phyloP scores from a whole-genome alignment of 345 rosid species.

The Brassica carinata region DNA sequence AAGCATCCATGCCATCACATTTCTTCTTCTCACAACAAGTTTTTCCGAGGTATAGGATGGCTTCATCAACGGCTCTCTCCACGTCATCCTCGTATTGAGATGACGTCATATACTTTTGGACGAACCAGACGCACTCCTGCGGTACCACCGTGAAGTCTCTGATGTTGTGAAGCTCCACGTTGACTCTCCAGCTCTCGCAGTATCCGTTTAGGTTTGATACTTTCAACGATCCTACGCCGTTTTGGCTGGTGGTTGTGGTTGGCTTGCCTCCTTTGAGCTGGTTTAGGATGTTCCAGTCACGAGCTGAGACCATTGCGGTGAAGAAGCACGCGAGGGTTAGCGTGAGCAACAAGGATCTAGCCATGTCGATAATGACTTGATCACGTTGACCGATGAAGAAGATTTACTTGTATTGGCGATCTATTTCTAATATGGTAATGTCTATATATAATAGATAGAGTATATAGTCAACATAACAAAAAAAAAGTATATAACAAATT shows the following conservation, averaged over 20 bases:
- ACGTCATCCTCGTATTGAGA: conserved; percentile 60
- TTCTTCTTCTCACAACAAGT: conserved; percentile 43
- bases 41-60: conserved; percentile 50
- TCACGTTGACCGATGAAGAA: background rate
- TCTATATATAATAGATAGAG: conserved; percentile 18
- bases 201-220: conserved; percentile 47
- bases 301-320: conserved; percentile 44
- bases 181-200: conserved; percentile 80
- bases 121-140: conserved; percentile 54
- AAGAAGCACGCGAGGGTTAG: conserved; percentile 43
- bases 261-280: conserved; percentile 36
- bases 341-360: conserved; percentile 31
- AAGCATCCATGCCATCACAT: conserved; percentile 69
- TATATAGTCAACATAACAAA: background rate
- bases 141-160: conserved; percentile 64
- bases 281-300: conserved; percentile 70
- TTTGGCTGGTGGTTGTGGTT: conserved; percentile 2
- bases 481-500: background rate
- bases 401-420: conserved; percentile 10
- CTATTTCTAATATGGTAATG: background rate
- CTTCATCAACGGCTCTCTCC: conserved; percentile 55
- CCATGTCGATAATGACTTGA: conserved; percentile 46
- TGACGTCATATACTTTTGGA: conserved; percentile 64
- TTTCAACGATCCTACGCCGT: conserved; percentile 1
- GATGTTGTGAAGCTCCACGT: conserved; percentile 75